phyloP scores from a whole-genome alignment of 2,329 filamentous ascomycete species.

The Exophiala sp. region DNA sequence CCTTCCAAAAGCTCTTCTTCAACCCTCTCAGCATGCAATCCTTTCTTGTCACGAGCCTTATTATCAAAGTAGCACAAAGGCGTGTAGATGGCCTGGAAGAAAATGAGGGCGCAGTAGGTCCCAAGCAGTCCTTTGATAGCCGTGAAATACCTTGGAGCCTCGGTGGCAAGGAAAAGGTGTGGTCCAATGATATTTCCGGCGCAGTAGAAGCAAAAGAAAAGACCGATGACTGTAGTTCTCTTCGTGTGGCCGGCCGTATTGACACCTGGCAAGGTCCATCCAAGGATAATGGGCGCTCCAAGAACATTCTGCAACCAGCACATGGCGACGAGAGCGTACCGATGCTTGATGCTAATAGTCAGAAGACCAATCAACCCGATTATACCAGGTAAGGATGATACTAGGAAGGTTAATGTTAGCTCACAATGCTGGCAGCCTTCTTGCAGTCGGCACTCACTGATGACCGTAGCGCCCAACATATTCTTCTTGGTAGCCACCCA shows the following conservation, averaged over 20 bases:
- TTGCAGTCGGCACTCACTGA: slow-evolving; percentile 9
- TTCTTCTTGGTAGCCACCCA: slow-evolving; percentile 22
- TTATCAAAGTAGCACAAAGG: slow-evolving; percentile 19
- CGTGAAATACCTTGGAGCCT: slow-evolving; percentile 45
- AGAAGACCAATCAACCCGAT: slow-evolving; percentile 51
- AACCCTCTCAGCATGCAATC: slow-evolving; percentile 4
- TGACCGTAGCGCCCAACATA: slow-evolving; percentile 14
- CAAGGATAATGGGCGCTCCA: slow-evolving; percentile 50
- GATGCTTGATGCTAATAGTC: slow-evolving; percentile 45
- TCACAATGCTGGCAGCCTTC: no score
- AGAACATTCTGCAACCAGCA: slow-evolving; percentile 52
- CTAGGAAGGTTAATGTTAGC: slow-evolving; percentile 25
- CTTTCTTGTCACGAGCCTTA: slow-evolving; percentile 11
- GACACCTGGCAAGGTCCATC: slow-evolving; percentile 50
- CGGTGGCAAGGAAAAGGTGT: slow-evolving; percentile 45
- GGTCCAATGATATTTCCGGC: slow-evolving; percentile 42
- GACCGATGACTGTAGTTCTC: slow-evolving; percentile 47
- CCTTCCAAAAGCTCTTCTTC: slow-evolving; percentile 30
- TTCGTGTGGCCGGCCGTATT: slow-evolving; percentile 52
- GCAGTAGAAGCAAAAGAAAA: slow-evolving; percentile 51
- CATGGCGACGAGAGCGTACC: slow-evolving; percentile 50
- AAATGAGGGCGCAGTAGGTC: slow-evolving; percentile 44
- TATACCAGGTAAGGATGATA: slow-evolving; percentile 29
- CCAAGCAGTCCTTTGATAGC: slow-evolving; percentile 43
- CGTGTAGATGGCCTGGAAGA: slow-evolving; percentile 31